A percentile compares a stretch with the other conserved stretches of the same genome.
Evolutionary conservation across 768 basidiomycete species (phyloP).

Genomic region (Dentipellis sp.): DNA sequence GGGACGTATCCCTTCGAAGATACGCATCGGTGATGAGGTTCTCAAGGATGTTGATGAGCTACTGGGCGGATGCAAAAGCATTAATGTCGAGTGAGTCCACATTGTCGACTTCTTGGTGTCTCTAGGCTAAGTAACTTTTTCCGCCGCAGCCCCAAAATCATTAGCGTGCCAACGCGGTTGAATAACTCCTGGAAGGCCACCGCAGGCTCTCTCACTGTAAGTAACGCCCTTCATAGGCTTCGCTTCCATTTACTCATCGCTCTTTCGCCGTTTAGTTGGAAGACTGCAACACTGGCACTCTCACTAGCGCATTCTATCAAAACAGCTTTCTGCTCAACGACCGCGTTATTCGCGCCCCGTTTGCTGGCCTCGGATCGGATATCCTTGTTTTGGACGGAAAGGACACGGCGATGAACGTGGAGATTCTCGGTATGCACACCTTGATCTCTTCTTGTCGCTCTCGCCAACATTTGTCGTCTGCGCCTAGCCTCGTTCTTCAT

Average conservation of each 20-base stretch:
- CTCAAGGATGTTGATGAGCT: slow-evolving; percentile 2
- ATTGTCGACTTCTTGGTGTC: too few relatives aligned
- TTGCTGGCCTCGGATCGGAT: slow-evolving; percentile 6
- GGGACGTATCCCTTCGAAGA: slow-evolving; percentile 9
- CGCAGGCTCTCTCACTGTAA: slow-evolving; percentile 6
- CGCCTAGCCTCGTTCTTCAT: slow-evolving; percentile 9
- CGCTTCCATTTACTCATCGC: too few relatives aligned
- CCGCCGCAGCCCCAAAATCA: not conserved
- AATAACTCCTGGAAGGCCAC: slow-evolving; percentile 11
- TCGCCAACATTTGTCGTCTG: not conserved
- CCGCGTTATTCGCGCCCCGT: not conserved
- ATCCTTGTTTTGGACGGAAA: slow-evolving; percentile 2
- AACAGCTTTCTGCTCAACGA: slow-evolving; percentile 4
- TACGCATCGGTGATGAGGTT: slow-evolving; percentile 6
- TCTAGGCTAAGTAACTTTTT: too few relatives aligned
- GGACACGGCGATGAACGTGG: slow-evolving; percentile 3
- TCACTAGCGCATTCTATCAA: slow-evolving; percentile 8
- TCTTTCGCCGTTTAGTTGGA: slow-evolving; percentile 6
- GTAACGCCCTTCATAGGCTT: not conserved
- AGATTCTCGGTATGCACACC: slow-evolving; percentile 9
- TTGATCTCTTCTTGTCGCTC: not conserved
- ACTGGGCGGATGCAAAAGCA: slow-evolving; percentile 9
- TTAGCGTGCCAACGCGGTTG: slow-evolving; percentile 10
- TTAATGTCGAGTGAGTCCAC: slow-evolving; percentile 4
- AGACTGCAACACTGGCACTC: not conserved